Evolutionary conservation across 345 rosid genomes (phyloP).

Genomic region (Brassica rapa): DNA sequence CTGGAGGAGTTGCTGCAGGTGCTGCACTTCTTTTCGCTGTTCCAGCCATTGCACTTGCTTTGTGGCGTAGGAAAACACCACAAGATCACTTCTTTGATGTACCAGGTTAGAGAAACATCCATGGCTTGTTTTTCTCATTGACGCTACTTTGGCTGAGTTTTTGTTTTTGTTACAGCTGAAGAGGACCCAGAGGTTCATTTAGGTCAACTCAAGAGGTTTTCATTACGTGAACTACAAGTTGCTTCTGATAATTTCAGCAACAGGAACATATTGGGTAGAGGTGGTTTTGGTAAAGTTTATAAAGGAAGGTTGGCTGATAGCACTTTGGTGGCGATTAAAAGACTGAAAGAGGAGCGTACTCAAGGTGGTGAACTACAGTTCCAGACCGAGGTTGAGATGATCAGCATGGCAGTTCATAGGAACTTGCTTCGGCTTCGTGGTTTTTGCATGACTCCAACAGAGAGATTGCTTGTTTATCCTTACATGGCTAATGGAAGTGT

Average conservation of each 20-base stretch:
- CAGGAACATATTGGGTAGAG: constrained; percentile 86
- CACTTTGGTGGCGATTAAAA: constrained; percentile 80
- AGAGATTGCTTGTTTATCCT: constrained; percentile 90
- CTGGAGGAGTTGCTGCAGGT: constrained; percentile 98
- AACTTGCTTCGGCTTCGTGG: constrained; percentile 91
- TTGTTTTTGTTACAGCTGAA: constrained; percentile 62
- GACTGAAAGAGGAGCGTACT: constrained; percentile 85
- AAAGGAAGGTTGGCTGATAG: constrained; percentile 90
- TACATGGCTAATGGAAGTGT: constrained; percentile 98
- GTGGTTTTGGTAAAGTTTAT: constrained; percentile 92
- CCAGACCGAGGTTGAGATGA: constrained; percentile 98
- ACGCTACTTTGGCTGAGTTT: constrained; percentile 8
- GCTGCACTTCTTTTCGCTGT: constrained; percentile 93
- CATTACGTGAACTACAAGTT: constrained; percentile 81
- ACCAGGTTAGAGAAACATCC: constrained; percentile 60
- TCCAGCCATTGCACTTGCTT: constrained; percentile 84
- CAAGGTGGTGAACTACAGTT: constrained; percentile 83
- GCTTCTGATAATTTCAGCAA: constrained; percentile 88
- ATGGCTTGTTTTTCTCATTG: constrained; percentile 7
- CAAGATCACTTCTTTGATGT: constrained; percentile 93
- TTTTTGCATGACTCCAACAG: constrained; percentile 77
- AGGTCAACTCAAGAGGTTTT: constrained; percentile 87
- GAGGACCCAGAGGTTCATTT: constrained; percentile 92
- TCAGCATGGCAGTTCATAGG: constrained; percentile 94
- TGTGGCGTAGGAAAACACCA: constrained; percentile 72